Percentiles rank a stretch among this genome's conserved stretches.
phyloP scores from a whole-genome alignment of 768 basidiomycete species.

The Boletus barrowsii region DNA sequence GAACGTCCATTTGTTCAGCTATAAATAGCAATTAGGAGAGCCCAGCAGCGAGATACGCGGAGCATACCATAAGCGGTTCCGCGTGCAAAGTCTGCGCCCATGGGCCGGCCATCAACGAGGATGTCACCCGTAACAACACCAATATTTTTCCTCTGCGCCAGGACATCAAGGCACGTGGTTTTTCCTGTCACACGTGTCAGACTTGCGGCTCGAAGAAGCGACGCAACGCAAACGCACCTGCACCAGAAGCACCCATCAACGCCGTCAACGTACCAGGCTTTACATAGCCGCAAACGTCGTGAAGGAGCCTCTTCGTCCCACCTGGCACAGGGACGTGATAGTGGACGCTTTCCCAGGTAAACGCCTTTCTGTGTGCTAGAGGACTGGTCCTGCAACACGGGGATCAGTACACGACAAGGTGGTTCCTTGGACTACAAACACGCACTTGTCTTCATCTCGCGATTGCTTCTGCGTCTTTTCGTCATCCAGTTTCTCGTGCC shows the following conservation, averaged over 20 bases:
- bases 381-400: neutral
- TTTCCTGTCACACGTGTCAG: conserved; percentile 43
- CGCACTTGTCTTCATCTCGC: conserved; percentile 15
- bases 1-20: conserved; percentile 85
- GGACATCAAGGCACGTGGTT: conserved; percentile 74
- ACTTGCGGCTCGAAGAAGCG: neutral
- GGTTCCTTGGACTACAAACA: neutral
- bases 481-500: conserved; percentile 31
- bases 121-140: conserved; percentile 64
- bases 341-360: conserved; percentile 81
- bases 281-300: conserved; percentile 77
- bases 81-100: conserved; percentile 55
- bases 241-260: conserved; percentile 84
- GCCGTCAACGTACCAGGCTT: conserved; percentile 87
- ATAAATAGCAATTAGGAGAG: conserved; percentile 23
- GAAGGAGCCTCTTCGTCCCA: conserved; percentile 59
- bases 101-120: conserved; percentile 61
- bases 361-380: conserved; percentile 33
- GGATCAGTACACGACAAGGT: conserved; percentile 1
- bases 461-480: conserved; percentile 21
- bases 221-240: conserved; percentile 42
- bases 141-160: conserved; percentile 70
- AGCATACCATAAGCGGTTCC: conserved; percentile 74
- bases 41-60: conserved; percentile 17
- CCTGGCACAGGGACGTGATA: conserved; percentile 71